phyloP scores from a whole-genome alignment of 768 basidiomycete species.

The Boletus rubescentipes region DNA sequence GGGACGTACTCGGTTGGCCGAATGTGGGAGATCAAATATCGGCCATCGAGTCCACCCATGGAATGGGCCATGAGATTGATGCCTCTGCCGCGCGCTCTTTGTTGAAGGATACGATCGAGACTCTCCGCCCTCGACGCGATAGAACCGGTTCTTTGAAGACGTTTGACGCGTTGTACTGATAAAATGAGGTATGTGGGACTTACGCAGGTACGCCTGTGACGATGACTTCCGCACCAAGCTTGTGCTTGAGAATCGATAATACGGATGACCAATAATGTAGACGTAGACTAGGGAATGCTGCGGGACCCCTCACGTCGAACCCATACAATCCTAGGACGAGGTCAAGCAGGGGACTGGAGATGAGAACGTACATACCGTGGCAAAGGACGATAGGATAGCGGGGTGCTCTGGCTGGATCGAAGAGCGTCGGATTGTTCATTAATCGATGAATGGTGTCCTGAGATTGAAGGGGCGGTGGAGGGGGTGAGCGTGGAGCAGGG shows the following conservation, averaged over 20 bases:
- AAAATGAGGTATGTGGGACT: conserved; percentile 26
- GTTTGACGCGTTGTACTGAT: neutral
- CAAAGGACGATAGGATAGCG: conserved; percentile 93
- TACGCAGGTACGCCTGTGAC: conserved; percentile 94
- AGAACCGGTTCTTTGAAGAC: conserved; percentile 75
- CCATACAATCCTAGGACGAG: conserved; percentile 76
- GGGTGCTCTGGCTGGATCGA: conserved; percentile 74
- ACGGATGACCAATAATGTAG: conserved; percentile 96
- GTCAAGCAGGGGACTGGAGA: neutral
- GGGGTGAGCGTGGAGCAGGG: neutral
- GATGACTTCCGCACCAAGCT: conserved; percentile 90
- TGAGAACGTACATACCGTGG: conserved; percentile 60
- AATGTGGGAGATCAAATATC: conserved; percentile 87
- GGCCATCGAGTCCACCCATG: conserved; percentile 96
- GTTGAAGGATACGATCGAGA: conserved; percentile 69
- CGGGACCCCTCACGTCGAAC: conserved; percentile 87
- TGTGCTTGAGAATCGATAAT: conserved; percentile 72
- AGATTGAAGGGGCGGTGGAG: conserved; percentile 10
- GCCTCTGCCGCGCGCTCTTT: conserved; percentile 67
- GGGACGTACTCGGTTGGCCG: conserved; percentile 82
- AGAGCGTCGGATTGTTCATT: conserved; percentile 74
- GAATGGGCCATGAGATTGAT: conserved; percentile 95
- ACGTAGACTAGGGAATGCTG: conserved; percentile 76
- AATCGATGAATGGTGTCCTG: conserved; percentile 58
- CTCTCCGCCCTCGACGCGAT: conserved; percentile 76